Conservation (phyloP, 306 rosid genomes). For the Gynostemma pentaphyllum region DNA sequence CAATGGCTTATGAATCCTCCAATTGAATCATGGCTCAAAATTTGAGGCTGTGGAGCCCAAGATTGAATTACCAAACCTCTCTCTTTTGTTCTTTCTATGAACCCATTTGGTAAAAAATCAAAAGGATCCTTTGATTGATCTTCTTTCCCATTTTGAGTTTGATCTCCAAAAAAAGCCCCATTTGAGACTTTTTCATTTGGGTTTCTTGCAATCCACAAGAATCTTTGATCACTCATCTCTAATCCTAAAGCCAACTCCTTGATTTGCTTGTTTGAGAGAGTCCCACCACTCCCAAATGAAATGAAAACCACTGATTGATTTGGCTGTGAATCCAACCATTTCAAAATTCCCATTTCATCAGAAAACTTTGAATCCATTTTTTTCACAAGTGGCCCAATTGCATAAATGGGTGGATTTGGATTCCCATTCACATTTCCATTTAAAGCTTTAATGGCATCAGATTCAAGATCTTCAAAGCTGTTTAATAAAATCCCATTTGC, state of each 20-base stretch:
- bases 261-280: slow-evolving; percentile 19
- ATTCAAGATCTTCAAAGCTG: slow-evolving; percentile 48
- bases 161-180: slow-evolving; percentile 29
- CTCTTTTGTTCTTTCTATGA: slow-evolving; percentile 34
- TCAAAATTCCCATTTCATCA: no score
- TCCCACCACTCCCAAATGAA: slow-evolving; percentile 38
- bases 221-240: slow-evolving; percentile 27
- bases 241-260: slow-evolving; percentile 29
- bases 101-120: slow-evolving; percentile 41
- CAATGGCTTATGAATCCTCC: slow-evolving; percentile 69
- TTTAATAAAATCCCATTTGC: slow-evolving; percentile 43
- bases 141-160: slow-evolving; percentile 3
- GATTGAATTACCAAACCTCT: slow-evolving; percentile 31
- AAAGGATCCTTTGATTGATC: no score
- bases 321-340: slow-evolving; percentile 37
- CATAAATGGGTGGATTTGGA: slow-evolving; percentile 31
- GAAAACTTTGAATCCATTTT: no score
- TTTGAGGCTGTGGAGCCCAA: slow-evolving; percentile 71
- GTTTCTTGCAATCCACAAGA: slow-evolving; percentile 31
- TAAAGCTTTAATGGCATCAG: slow-evolving; percentile 20
- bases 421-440: slow-evolving; percentile 13
- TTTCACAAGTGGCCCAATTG: slow-evolving; percentile 45
- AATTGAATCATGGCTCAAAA: slow-evolving; percentile 39
- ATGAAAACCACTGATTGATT: slow-evolving; percentile 26
- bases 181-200: slow-evolving; percentile 19